Evolutionary conservation across 2,329 filamentous ascomycete species (phyloP).

Genomic region (Penicillium sp.): DNA sequence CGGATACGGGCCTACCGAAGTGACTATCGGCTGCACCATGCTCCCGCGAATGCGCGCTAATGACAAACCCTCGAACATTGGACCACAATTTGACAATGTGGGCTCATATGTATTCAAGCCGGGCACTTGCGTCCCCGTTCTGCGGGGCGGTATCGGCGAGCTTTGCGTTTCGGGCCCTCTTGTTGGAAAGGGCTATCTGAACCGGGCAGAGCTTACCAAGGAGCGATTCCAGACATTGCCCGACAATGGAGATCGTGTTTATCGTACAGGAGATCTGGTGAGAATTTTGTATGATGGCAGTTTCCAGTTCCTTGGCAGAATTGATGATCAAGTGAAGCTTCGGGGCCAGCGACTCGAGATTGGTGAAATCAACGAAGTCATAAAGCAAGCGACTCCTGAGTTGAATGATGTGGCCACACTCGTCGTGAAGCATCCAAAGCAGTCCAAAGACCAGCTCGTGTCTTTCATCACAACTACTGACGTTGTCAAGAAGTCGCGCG

Average conservation of each 20-base stretch:
- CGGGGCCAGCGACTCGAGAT: constrained; percentile 84
- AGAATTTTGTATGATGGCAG: constrained; percentile 71
- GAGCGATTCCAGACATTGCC: constrained; percentile 67
- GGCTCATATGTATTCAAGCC: constrained; percentile 72
- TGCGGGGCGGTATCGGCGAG: constrained; percentile 76
- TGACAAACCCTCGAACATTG: constrained; percentile 82
- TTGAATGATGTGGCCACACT: constrained; percentile 69
- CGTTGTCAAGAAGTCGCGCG: constrained; percentile 11
- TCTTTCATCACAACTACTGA: constrained; percentile 56
- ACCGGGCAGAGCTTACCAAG: constrained; percentile 67
- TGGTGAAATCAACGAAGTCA: constrained; percentile 81
- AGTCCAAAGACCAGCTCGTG: constrained; percentile 76
- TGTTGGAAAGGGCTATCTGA: constrained; percentile 84
- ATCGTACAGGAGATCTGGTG: constrained; percentile 85
- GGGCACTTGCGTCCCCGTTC: constrained; percentile 62
- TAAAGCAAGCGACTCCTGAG: constrained; percentile 53
- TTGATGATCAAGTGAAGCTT: constrained; percentile 88
- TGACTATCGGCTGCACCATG: constrained; percentile 89
- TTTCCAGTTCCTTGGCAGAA: constrained; percentile 80
- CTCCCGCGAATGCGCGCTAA: constrained; percentile 71
- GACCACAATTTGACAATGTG: constrained; percentile 78
- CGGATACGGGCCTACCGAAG: constrained; percentile 85
- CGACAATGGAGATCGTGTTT: constrained; percentile 57
- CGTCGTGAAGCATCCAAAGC: constrained; percentile 63
- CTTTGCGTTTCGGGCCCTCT: constrained; percentile 81